These are phyloP conservation scores for Aspergillus fumigatus DNA, from an alignment of 2,329 filamentous ascomycete species.

Conservation along the genomic window DNA sequence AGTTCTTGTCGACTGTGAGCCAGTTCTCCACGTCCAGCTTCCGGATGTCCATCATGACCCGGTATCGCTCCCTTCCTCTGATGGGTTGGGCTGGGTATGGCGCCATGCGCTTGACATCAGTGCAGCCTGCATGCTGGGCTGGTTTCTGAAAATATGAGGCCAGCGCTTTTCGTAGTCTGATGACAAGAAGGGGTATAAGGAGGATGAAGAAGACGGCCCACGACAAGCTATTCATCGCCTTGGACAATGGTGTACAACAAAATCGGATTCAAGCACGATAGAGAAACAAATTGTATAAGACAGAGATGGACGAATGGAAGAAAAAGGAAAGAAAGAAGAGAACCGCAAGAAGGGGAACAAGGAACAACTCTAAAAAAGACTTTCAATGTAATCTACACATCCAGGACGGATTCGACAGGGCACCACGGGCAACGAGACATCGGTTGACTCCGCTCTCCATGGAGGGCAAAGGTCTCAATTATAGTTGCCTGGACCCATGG, in stretches of 20 bases:
- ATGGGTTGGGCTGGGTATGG: conserved; percentile 38
- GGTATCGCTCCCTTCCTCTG: conserved; percentile 35
- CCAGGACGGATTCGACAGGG: conserved; percentile 9
- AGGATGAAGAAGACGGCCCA: conserved; percentile 26
- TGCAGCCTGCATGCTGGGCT: conserved; percentile 12
- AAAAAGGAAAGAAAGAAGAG: conserved; percentile 3
- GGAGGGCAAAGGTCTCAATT: conserved; percentile 18
- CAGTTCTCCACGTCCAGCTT: conserved; percentile 45
- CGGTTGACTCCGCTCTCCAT: conserved; percentile 9
- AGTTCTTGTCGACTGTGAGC: conserved; percentile 47
- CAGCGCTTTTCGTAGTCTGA: conserved; percentile 21
- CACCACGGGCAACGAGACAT: conserved; percentile 13
- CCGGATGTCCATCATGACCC: conserved; percentile 46
- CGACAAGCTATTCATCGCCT: conserved; percentile 31
- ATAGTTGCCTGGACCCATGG: conserved; percentile 14
- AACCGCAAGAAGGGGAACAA: conserved; percentile 8
- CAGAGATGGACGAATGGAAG: conserved; percentile 1
- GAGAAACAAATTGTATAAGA: neutral
- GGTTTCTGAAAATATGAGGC: conserved; percentile 7
- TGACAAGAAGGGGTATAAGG: conserved; percentile 24
- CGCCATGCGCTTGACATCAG: conserved; percentile 30
- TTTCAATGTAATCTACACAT: conserved; percentile 10
- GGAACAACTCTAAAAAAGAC: conserved; percentile 11
- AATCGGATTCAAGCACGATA: neutral
- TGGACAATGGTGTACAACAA: conserved; percentile 10